These are phyloP conservation scores for Camellia oleifera DNA, from an alignment of 179 eudicot species.

Conservation along the genomic window DNA sequence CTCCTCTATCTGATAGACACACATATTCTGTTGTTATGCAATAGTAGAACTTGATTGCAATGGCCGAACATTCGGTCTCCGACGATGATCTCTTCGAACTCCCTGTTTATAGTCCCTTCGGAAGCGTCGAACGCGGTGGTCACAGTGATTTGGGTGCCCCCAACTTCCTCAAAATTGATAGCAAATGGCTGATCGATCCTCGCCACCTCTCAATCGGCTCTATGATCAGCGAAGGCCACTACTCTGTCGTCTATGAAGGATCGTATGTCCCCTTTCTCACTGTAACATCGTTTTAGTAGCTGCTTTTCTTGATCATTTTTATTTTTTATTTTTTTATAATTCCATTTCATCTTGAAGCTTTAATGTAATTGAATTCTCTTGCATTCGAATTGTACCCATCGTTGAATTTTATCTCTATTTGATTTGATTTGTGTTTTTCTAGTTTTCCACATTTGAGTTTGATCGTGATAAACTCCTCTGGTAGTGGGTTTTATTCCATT, in stretches of 20 bases:
- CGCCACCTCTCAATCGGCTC: conserved; percentile 22
- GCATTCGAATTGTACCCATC: neutral
- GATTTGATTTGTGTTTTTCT: neutral
- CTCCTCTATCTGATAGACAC: neutral
- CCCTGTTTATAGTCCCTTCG: conserved; percentile 5
- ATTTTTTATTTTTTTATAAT: too few relatives aligned
- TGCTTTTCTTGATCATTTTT: neutral
- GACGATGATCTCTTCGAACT: neutral
- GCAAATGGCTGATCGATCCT: conserved; percentile 24
- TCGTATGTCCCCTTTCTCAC: conserved; percentile 21
- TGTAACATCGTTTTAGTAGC: neutral
- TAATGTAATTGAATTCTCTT: neutral
- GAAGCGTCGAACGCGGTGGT: neutral
- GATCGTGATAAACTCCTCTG: neutral
- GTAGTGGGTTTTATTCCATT: neutral
- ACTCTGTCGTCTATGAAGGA: conserved; percentile 35
- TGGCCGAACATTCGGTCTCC: conserved; percentile 11
- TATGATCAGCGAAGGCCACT: conserved; percentile 23
- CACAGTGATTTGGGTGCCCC: conserved; percentile 13
- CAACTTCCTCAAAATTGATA: conserved; percentile 13
- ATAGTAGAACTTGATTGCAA: conserved; percentile 1
- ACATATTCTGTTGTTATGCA: neutral
- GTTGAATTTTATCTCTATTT: neutral
- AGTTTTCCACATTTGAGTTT: neutral
- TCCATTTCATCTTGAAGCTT: neutral